phyloP scores from a whole-genome alignment of 441 rosid genomes.

The Populus hybrid region DNA sequence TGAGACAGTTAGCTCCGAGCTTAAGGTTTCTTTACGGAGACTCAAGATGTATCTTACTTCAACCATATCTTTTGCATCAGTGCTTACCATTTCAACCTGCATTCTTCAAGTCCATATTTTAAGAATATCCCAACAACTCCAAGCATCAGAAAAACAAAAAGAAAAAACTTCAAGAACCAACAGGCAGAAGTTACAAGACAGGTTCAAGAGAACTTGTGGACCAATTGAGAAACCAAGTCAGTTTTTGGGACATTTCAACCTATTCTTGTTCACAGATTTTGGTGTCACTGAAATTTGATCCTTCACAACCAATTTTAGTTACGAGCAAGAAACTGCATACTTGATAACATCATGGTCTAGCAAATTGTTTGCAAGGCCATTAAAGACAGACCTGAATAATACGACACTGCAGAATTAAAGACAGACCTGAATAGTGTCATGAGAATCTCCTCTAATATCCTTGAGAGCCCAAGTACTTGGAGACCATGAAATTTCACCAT shows the following conservation, averaged over 20 bases:
- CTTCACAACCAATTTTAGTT: neutral
- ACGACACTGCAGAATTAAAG: neutral
- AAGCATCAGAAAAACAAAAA: neutral
- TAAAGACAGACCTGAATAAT: neutral
- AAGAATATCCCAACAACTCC: neutral
- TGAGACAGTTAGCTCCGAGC: slow-evolving; percentile 49
- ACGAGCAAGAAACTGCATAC: neutral
- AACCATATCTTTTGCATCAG: slow-evolving; percentile 39
- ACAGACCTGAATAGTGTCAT: slow-evolving; percentile 51
- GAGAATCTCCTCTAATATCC: slow-evolving; percentile 57
- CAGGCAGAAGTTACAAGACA: neutral
- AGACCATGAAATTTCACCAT: slow-evolving; percentile 44
- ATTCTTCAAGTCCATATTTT: slow-evolving; percentile 21
- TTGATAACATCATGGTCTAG: neutral
- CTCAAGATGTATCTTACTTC: slow-evolving; percentile 54
- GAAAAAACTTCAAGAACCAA: neutral
- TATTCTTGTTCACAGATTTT: too few relatives aligned
- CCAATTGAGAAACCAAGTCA: too few relatives aligned
- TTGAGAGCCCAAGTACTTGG: slow-evolving; percentile 52
- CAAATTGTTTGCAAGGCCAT: neutral
- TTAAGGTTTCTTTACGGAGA: slow-evolving; percentile 49
- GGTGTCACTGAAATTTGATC: too few relatives aligned
- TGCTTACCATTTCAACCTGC: slow-evolving; percentile 70
- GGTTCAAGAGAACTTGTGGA: too few relatives aligned
- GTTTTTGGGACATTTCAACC: too few relatives aligned